Evolutionary conservation across 371 early-diverging fungal genomes (phyloP), one percentile per base, ranked within the genome.

Genomic region (Apophysomyces elegans): DNA sequence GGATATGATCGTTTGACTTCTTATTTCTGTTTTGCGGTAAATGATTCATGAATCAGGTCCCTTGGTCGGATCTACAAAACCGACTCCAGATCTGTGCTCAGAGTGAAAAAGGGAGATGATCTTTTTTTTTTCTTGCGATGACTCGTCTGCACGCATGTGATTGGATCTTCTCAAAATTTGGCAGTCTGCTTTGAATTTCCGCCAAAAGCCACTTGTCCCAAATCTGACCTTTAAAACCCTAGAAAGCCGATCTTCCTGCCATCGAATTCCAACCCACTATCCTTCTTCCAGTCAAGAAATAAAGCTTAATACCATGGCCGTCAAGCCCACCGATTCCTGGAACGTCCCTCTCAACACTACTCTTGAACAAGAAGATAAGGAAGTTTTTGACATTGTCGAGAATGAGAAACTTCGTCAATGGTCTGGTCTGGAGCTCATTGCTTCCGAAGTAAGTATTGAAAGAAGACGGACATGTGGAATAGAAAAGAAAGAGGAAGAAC

Each of bases 401-500:
- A 77, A 89, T 62, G 99, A 99, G 79, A 98, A 98, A 88, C 89
- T 92, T 76, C 90, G 99, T 76, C 99, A 99, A 88, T 88, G 90
- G 80, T 95, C 96, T 66, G 90, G 94, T 70, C 87, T 99, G 41
- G 97, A 97, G 72, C 86, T 99, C 69, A 99, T 99, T 77, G 98
- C 99, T 58, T 98, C 98, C 41, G 99, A 99, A 91, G 95, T 93
- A 77, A 64, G 60, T 32, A 44, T 16, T 21, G 4, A 61, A 44
- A 36, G 18, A 38, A 26, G 41, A 16, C 26, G 14, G 50, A 43
- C 35, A 14, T n/a, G 36, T 50, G 16, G n/a, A 47, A 21, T 26
- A 26, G 32, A 26, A 26, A 2, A 26, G 32, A 26, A 26, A 26
- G 32, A 2, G 35, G 37, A 9, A 37, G 46, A 26, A 64, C 46